Base-by-base conservation (phyloP, 2,329 filamentous ascomycete genomes). In the Rhinocladiella mackenziei region DNA sequence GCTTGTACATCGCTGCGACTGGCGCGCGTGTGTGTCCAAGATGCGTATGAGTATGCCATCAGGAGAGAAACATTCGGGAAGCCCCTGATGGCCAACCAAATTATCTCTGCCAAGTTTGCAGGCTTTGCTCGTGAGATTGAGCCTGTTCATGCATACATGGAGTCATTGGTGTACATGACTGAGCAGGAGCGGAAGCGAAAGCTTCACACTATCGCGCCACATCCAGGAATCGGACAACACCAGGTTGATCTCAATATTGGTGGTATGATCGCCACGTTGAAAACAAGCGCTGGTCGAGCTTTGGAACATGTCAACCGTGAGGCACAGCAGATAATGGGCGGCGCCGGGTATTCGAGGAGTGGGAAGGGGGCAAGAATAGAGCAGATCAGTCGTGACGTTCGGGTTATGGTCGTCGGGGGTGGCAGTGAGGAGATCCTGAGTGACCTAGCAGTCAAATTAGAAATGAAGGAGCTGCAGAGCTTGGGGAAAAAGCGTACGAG, bases 371-470 rank as follows among this genome's bases (percentile, higher is more conserved):
- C 85, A 62, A 65, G 86, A 52, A 74, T 78, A 20, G 83, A 88
- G 62, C 77, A 81, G 77, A 68, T 72, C 75, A 77, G 31, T 39
- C 71, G 80, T 14, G 80, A 85, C 56, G 78, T 83, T 0, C 77
- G 78, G 1, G 78, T 76, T 1, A 69, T 74, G 1, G 66, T 77
- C 25, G 81, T 84, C 32, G 80, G 81, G 0, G 83, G 83, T 37
- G 83, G 84, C 1, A 81, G 76, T 4, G 84, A 88, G 60, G 84
- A 88, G 59, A 83, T 88, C 1, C 70, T 87, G 65, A 67, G 85
- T 9, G 83, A 87, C 62, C 65, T 87, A 26, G 78, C 80, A 0
- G 73, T 87, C 2, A 68, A 83, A 11, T 83, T 87, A 62, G 63
- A 86, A 44, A 79, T 84, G 26, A 86, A 86, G 69, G 76, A 83